phyloP scores from a whole-genome alignment of 306 rosid species.

The Mimosa pudica region DNA sequence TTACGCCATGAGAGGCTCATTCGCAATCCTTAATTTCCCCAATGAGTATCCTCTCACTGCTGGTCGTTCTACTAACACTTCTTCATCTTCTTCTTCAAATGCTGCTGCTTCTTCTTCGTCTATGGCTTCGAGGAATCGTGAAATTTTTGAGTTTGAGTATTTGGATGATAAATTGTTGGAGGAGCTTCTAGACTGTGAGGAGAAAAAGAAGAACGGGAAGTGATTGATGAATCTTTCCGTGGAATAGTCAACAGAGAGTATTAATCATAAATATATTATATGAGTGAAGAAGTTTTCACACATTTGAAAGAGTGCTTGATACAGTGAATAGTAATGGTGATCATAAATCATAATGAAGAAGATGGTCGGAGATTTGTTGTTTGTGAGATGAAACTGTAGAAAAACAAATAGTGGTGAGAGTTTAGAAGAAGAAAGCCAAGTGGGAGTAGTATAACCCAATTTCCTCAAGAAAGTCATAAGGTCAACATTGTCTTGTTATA shows the following conservation, averaged over 20 bases:
- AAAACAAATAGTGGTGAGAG: not conserved
- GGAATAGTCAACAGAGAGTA: not conserved
- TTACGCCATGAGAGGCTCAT: conserved; percentile 59
- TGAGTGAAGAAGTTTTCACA: not conserved
- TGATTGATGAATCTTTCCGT: not conserved
- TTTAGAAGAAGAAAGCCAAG: not conserved
- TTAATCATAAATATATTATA: not conserved
- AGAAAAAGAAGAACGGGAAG: conserved; percentile 26
- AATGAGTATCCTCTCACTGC: conserved; percentile 44
- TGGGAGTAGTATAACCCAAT: not conserved
- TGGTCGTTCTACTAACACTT: not conserved
- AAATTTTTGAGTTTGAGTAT: conserved; percentile 58
- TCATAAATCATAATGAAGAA: not conserved
- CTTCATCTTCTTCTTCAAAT: not conserved
- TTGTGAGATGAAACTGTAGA: not conserved
- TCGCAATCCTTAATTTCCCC: conserved; percentile 64
- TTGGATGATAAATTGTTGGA: conserved; percentile 60
- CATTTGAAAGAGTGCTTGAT: not conserved
- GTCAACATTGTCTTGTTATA: not conserved
- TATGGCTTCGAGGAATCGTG: conserved; percentile 5
- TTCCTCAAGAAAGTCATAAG: not conserved
- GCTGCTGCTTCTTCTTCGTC: conserved; percentile 20
- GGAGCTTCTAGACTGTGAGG: conserved; percentile 59
- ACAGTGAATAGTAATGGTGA: not conserved
- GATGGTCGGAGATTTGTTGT: not conserved